These are phyloP conservation scores for Fragaria iinumae DNA, from an alignment of 306 rosid genomes.

Conservation along the genomic window DNA sequence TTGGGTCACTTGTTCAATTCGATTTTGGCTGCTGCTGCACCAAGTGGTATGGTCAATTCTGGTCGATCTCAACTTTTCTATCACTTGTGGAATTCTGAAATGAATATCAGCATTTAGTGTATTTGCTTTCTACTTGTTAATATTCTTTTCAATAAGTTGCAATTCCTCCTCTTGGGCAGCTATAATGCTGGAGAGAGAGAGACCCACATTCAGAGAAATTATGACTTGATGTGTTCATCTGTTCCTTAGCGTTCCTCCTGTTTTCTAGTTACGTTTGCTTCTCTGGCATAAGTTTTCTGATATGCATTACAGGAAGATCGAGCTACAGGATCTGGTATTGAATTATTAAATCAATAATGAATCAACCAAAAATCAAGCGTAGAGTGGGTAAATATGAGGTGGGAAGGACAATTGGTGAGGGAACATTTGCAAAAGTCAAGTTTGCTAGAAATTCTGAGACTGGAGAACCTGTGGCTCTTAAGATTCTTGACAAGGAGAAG, in stretches of 20 bases:
- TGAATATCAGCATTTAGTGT: too few relatives aligned
- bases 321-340: constrained; percentile 23
- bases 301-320: constrained; percentile 34
- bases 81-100: too few relatives aligned
- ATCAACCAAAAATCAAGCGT: constrained; percentile 80
- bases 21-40: too few relatives aligned
- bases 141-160: too few relatives aligned
- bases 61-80: too few relatives aligned
- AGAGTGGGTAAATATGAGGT: constrained; percentile 88
- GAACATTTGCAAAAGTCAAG: constrained; percentile 95
- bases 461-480: constrained; percentile 73
- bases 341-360: constrained; percentile 49
- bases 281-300: not conserved
- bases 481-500: constrained; percentile 94
- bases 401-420: constrained; percentile 98
- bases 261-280: not conserved
- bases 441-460: constrained; percentile 83
- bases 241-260: not conserved
- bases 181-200: too few relatives aligned
- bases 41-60: too few relatives aligned
- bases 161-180: too few relatives aligned
- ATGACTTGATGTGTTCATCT: too few relatives aligned
- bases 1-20: too few relatives aligned
- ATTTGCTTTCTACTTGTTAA: too few relatives aligned
- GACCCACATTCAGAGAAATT: too few relatives aligned